Percentiles rank a stretch among this genome's conserved stretches.
Evolutionary conservation across 805 yeast species (phyloP).

Genomic region (Wickerhamiella sergipiensis): DNA sequence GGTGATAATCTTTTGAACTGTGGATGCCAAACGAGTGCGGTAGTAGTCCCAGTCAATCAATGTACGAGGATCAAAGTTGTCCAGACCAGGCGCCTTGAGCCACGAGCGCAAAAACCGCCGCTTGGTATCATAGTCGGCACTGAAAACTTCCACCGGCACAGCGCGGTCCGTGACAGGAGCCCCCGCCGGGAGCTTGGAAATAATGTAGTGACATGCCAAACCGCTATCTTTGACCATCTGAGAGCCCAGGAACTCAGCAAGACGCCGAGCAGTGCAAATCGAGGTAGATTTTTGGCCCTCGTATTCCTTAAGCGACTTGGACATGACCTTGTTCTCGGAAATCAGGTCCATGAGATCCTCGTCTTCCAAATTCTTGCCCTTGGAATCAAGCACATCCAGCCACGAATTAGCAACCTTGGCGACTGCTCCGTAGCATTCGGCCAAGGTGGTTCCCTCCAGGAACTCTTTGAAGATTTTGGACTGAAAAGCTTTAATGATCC

Average conservation of each 20-base stretch:
- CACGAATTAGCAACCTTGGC: slow-evolving; percentile 90
- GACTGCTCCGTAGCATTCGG: slow-evolving; percentile 73
- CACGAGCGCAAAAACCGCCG: slow-evolving; percentile 68
- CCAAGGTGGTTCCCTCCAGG: slow-evolving; percentile 69
- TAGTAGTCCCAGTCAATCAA: slow-evolving; percentile 92
- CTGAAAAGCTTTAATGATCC: slow-evolving; percentile 86
- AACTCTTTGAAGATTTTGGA: slow-evolving; percentile 86
- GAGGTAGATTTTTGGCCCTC: slow-evolving; percentile 87
- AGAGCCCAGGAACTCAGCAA: slow-evolving; percentile 89
- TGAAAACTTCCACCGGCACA: slow-evolving; percentile 87
- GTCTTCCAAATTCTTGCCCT: slow-evolving; percentile 78
- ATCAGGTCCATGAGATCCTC: slow-evolving; percentile 87
- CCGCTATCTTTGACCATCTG: slow-evolving; percentile 97
- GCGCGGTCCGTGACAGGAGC: slow-evolving; percentile 96
- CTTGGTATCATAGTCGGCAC: slow-evolving; percentile 63
- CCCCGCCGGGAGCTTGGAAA: slow-evolving; percentile 65
- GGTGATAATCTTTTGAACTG: slow-evolving; percentile 84
- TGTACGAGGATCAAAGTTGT: slow-evolving; percentile 72
- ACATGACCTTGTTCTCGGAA: slow-evolving; percentile 94
- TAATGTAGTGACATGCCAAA: slow-evolving; percentile 85
- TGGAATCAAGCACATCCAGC: slow-evolving; percentile 83
- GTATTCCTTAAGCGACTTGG: slow-evolving; percentile 78
- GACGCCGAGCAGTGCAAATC: slow-evolving; percentile 83
- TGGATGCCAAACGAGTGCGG: slow-evolving; percentile 79
- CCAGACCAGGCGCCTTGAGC: slow-evolving; percentile 66